These are phyloP conservation scores for Acanthamoeba triangularis DNA, from an alignment of 208 protist species.

Conservation along the genomic window DNA sequence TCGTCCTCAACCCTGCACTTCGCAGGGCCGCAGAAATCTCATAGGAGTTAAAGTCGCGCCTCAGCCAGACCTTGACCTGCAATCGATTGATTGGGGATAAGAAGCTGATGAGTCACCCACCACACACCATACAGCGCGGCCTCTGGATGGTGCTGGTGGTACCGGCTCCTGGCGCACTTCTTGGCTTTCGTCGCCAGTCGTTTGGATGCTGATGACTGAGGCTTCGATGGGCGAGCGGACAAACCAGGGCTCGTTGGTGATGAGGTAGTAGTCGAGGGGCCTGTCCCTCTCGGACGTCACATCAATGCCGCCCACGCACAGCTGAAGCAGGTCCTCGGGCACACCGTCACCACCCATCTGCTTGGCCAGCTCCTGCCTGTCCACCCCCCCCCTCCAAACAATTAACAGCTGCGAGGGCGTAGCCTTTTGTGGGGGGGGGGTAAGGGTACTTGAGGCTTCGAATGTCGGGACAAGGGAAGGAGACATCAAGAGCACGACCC, in stretches of 20 bases:
- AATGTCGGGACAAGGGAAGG: not conserved
- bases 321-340: too few relatives aligned
- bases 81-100: not conserved
- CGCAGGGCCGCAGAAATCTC: not conserved
- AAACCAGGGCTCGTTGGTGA: conserved; percentile 1
- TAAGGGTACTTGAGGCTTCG: not conserved
- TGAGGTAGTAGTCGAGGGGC: not conserved
- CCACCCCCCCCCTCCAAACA: not conserved
- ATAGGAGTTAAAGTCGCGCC: not conserved
- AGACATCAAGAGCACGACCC: not conserved
- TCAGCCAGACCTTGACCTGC: not conserved
- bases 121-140: too few relatives aligned
- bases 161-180: not conserved
- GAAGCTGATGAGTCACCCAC: not conserved
- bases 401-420: not conserved
- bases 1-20: not conserved
- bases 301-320: not conserved
- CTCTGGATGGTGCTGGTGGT: not conserved
- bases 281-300: not conserved
- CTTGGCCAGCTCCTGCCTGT: conserved; percentile 9
- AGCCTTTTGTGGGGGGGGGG: not conserved
- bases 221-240: not conserved
- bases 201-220: not conserved
- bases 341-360: not conserved
- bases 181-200: not conserved